Conservation (phyloP, 208 protist genomes). For the Leishmania braziliensis region DNA sequence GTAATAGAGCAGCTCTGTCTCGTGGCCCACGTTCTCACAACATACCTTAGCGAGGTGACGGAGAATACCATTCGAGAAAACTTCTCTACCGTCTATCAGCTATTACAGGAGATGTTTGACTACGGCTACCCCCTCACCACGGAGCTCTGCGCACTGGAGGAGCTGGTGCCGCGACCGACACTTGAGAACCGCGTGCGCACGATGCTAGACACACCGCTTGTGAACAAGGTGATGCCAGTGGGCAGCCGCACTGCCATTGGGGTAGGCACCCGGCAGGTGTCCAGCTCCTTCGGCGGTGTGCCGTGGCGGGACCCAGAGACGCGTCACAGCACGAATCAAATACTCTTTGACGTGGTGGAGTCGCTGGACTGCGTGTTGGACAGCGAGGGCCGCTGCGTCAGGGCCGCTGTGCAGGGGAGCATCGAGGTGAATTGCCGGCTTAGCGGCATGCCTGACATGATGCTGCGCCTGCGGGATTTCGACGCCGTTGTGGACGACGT, state of each 20-base stretch:
- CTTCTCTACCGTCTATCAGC: slow-evolving; percentile 91
- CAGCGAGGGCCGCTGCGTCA: slow-evolving; percentile 66
- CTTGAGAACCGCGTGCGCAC: slow-evolving; percentile 84
- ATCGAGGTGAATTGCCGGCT: slow-evolving; percentile 87
- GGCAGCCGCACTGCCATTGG: slow-evolving; percentile 18
- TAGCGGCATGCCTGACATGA: slow-evolving; percentile 90
- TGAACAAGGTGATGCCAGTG: slow-evolving; percentile 29
- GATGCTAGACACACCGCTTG: slow-evolving; percentile 55
- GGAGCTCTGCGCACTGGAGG: slow-evolving; percentile 80
- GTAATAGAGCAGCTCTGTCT: slow-evolving; percentile 76
- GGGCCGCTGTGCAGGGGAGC: slow-evolving; percentile 63
- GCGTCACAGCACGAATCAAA: slow-evolving; percentile 82
- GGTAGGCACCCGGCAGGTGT: slow-evolving; percentile 22
- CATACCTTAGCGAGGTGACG: slow-evolving; percentile 79
- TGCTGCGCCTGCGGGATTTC: slow-evolving; percentile 67
- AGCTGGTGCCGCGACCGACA: slow-evolving; percentile 85
- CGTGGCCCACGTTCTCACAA: slow-evolving; percentile 63
- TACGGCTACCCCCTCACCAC: slow-evolving; percentile 92
- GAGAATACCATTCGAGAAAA: slow-evolving; percentile 87
- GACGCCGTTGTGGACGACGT: slow-evolving; percentile 74
- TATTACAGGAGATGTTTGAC: slow-evolving; percentile 93
- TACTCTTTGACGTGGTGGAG: slow-evolving; percentile 94
- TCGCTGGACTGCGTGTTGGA: slow-evolving; percentile 84
- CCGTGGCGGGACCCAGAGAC: slow-evolving; percentile 84
- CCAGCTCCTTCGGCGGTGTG: slow-evolving; percentile 26